phyloP scores from a whole-genome alignment of 768 basidiomycete genomes.

The Gymnopilus dilepis region DNA sequence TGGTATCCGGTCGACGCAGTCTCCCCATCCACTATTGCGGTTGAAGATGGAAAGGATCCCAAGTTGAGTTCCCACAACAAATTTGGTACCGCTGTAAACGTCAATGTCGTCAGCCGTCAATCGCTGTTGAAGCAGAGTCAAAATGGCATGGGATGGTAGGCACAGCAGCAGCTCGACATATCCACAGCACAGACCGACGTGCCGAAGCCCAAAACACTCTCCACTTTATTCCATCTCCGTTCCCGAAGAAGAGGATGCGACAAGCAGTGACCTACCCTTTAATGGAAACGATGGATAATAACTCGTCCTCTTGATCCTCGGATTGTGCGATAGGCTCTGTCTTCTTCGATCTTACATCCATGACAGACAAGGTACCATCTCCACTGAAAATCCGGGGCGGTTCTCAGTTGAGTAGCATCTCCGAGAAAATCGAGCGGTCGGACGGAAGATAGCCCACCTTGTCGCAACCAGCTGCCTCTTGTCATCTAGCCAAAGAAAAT shows the following conservation, averaged over 20 bases:
- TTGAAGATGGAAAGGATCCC: conserved; percentile 93
- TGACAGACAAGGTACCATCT: conserved; percentile 91
- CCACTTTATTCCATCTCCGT: neutral
- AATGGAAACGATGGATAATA: conserved; percentile 85
- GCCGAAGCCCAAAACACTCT: neutral
- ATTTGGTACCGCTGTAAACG: conserved; percentile 67
- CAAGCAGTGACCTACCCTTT: conserved; percentile 61
- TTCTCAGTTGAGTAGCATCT: conserved; percentile 6
- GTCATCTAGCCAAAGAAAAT: conserved; percentile 85
- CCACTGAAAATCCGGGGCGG: conserved; percentile 56
- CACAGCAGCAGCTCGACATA: conserved; percentile 5
- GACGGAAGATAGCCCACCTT: conserved; percentile 57
- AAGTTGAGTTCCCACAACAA: conserved; percentile 87
- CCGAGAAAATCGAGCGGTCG: neutral
- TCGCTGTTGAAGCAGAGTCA: neutral
- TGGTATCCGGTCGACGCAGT: conserved; percentile 89
- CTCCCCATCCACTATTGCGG: conserved; percentile 84
- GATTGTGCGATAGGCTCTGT: conserved; percentile 80
- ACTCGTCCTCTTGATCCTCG: conserved; percentile 95
- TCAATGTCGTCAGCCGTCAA: neutral
- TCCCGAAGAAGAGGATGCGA: conserved; percentile 4
- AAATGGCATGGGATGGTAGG: neutral
- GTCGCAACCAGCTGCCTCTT: conserved; percentile 87
- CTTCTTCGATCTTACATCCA: conserved; percentile 88
- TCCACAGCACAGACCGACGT: conserved; percentile 22